A percentile compares a stretch with the other conserved stretches of the same genome.
Evolutionary conservation across 805 yeast species (phyloP).

Genomic region (Sporopachydermia lactativora): DNA sequence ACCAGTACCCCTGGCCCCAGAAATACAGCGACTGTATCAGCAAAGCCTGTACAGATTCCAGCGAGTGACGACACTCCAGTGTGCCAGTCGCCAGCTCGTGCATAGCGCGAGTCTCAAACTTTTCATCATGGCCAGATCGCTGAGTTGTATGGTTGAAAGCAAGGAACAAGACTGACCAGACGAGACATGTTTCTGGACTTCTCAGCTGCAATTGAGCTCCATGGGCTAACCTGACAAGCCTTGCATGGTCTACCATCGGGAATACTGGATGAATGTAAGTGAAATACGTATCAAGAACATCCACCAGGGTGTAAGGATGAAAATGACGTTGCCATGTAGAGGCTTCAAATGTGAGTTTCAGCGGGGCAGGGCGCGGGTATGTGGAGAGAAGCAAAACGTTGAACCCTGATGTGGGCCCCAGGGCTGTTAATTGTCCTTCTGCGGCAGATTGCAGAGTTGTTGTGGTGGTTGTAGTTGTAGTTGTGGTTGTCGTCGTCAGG

Average conservation of each 20-base stretch:
- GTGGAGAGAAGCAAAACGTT: neutral
- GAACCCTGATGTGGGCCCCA: neutral
- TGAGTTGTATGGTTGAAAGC: neutral
- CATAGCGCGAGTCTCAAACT: neutral
- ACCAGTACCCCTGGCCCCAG: neutral
- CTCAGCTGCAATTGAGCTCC: neutral
- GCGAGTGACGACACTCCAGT: neutral
- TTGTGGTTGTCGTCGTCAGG: neutral
- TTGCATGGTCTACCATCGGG: conserved; percentile 51
- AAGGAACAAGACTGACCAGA: neutral
- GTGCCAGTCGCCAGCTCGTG: neutral
- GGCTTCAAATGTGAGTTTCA: neutral
- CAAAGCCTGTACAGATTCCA: neutral
- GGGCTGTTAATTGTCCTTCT: neutral
- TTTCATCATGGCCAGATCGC: neutral
- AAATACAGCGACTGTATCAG: neutral
- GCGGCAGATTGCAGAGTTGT: neutral
- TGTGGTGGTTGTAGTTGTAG: neutral
- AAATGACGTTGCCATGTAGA: neutral
- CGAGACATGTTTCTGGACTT: neutral
- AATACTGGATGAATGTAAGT: conserved; percentile 49
- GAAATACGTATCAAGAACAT: conserved; percentile 47
- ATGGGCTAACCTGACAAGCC: conserved; percentile 32
- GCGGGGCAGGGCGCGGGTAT: neutral
- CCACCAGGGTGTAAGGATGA: conserved; percentile 13